Base-by-base conservation (phyloP, 164 flowering plant species). In the Aristolochia californica region DNA sequence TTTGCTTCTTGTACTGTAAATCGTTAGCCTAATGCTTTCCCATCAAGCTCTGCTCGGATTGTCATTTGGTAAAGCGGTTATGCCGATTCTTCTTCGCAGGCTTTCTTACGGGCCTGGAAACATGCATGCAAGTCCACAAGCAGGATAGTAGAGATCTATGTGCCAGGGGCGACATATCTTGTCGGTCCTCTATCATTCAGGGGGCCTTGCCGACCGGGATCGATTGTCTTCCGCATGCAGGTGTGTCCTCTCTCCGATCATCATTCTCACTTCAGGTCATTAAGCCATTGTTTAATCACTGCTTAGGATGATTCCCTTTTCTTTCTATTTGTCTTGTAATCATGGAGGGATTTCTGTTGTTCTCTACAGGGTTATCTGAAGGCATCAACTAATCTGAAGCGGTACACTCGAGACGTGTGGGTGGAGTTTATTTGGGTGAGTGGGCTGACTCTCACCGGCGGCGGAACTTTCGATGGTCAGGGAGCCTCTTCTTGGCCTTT, bases 401-500 rank as follows among this genome's bases (percentile, higher is more conserved):
- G 50, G 55, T 81, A 70, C 56, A 66, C 66, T 17, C 63, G 67
- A 1, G 60, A 68, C 26, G 83, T 72, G 30, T 88, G 89, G 96
- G 22, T 88, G 30, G 68, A 73, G 50, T 82, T 88, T 51, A 67
- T 65, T 30, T 64, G 75, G 74, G 38, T 85, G 1, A 68, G 82
- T 0, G 77, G 79, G 0, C 62, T 85, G 45, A 82, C 74, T 28
- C 53, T 85, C 63, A 74, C 68, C 8, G 96, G 96, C 12, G 75
- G 78, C 13, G 87, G 96, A 0, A 70, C 77, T 23, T 79, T 88
- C 56, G 88, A 88, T 58, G 93, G 93, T 26, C 85, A 79, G 68
- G 96, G 93, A 12, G 70, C 80, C 40, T 24, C 50, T 27, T 74
- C 87, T 8, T 88, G 93, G 93, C 80, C 82, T 5, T 70, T 48